Conservation (phyloP, 129 eudicot genomes). For the Flaveria linearis region DNA sequence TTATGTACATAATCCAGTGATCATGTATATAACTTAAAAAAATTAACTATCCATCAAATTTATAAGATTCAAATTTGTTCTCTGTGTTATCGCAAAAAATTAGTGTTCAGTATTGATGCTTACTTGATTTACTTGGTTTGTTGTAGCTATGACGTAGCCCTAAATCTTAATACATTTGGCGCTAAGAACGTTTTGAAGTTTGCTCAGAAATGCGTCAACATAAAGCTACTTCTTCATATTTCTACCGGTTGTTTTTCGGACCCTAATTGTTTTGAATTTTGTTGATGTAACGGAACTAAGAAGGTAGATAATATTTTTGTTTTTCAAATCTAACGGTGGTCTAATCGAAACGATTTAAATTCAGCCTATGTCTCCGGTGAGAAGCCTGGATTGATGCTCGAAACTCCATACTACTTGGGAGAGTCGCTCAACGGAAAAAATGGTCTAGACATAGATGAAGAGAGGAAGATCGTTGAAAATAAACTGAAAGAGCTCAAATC, state of each 20-base stretch:
- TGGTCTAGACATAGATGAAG: constrained; percentile 53
- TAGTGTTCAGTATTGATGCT: background rate
- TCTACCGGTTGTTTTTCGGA: background rate
- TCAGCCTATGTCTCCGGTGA: constrained; percentile 77
- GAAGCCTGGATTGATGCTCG: constrained; percentile 54
- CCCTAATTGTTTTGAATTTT: background rate
- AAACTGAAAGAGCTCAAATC: constrained; percentile 35
- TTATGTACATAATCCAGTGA: background rate
- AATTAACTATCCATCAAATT: no score
- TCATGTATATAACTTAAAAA: background rate
- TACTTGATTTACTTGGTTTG: background rate
- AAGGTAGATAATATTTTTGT: background rate
- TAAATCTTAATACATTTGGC: background rate
- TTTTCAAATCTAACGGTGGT: background rate
- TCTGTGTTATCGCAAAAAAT: no score
- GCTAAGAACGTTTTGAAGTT: constrained; percentile 7
- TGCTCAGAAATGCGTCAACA: constrained; percentile 14
- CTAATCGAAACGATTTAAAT: background rate
- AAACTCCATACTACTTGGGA: constrained; percentile 54
- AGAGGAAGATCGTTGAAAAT: constrained; percentile 48
- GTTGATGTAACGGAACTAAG: no score
- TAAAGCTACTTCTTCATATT: constrained; percentile 12
- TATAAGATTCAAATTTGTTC: no score
- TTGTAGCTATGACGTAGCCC: background rate
- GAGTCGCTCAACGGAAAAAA: constrained; percentile 53